These are phyloP conservation scores for Hibiscus mutabilis DNA, from an alignment of 345 rosid species.

Conservation along the genomic window DNA sequence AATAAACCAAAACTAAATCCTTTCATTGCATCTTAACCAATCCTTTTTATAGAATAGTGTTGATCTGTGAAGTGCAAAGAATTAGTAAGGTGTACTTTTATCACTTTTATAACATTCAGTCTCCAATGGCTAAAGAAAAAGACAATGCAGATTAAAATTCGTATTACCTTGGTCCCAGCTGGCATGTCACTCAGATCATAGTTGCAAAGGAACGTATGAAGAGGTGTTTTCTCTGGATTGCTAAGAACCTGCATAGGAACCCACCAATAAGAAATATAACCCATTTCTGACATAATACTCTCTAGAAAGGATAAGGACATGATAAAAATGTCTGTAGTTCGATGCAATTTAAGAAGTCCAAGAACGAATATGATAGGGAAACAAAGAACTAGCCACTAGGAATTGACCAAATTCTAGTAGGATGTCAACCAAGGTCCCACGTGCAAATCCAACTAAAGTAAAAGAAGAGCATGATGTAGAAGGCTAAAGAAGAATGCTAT, in stretches of 20 bases:
- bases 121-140: neutral
- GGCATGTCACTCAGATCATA: conserved; percentile 98
- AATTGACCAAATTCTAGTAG: neutral
- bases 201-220: conserved; percentile 90
- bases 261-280: conserved; percentile 13
- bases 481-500: neutral
- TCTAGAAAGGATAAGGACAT: neutral
- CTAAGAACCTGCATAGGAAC: conserved; percentile 67
- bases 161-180: conserved; percentile 64
- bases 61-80: neutral
- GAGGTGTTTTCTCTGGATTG: conserved; percentile 96
- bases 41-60: neutral
- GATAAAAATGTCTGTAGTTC: neutral
- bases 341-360: neutral
- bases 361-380: neutral
- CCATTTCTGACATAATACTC: conserved; percentile 6
- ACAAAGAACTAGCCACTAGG: neutral
- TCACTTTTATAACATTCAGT: neutral
- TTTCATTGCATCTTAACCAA: neutral
- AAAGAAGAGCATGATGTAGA: neutral
- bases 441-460: neutral
- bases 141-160: neutral
- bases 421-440: neutral
- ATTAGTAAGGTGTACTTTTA: neutral
- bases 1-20: neutral